Percentiles rank a stretch among this genome's conserved stretches.
Evolutionary conservation across 345 rosid species (phyloP).

Genomic region (Aegle marmelos): DNA sequence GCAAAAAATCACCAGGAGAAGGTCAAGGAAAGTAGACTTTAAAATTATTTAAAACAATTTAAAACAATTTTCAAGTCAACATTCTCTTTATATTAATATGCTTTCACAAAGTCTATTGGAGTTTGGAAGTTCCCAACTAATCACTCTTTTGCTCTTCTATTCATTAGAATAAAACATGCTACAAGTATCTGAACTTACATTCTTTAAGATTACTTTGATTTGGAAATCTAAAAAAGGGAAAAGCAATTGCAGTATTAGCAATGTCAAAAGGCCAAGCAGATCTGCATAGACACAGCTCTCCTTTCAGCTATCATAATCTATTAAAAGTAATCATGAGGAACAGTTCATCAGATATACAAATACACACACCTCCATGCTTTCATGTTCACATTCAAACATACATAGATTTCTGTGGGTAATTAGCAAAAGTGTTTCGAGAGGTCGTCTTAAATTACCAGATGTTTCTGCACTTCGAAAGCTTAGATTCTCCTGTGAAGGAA

Average conservation of each 20-base stretch:
- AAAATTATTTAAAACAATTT: background rate
- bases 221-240: background rate
- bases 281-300: background rate
- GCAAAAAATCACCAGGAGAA: background rate
- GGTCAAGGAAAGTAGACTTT: background rate
- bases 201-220: background rate
- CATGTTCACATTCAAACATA: background rate
- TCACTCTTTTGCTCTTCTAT: background rate
- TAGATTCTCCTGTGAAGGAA: constrained; percentile 43
- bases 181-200: background rate
- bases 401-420: background rate
- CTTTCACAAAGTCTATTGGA: too few relatives aligned
- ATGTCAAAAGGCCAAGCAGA: background rate
- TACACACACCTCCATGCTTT: background rate
- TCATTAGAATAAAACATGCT: background rate
- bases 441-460: constrained; percentile 45
- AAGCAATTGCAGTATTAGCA: background rate
- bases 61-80: background rate
- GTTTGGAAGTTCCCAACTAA: too few relatives aligned
- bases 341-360: background rate
- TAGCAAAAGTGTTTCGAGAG: background rate
- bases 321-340: background rate
- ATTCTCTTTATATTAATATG: too few relatives aligned
- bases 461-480: constrained; percentile 49
- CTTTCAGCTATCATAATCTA: background rate